Percentiles rank a stretch among this genome's conserved stretches.
phyloP scores from a whole-genome alignment of 768 basidiomycete genomes.

The Pleurotus sapidus region DNA sequence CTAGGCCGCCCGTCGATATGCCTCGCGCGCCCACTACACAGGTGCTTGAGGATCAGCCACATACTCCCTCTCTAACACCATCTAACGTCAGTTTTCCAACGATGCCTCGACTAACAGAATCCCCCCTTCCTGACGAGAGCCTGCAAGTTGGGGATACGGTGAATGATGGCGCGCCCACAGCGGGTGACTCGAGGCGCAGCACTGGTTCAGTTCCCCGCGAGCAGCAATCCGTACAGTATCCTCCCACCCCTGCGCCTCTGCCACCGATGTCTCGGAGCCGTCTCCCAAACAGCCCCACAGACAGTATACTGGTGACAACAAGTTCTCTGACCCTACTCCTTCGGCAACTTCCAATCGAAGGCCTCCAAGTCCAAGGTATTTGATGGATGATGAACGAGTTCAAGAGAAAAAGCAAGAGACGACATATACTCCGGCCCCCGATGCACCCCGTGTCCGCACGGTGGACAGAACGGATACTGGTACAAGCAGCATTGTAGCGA shows the following conservation, averaged over 20 bases:
- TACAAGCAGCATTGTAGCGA: conserved; percentile 59
- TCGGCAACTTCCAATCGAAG: not conserved
- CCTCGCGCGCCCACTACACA: not conserved
- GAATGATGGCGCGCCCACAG: not conserved
- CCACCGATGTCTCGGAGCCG: not conserved
- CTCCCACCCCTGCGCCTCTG: not conserved
- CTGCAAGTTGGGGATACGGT: conserved; percentile 2
- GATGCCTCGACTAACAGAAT: conserved; percentile 19
- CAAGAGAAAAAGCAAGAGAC: not conserved
- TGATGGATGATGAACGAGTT: not conserved
- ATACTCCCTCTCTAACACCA: conserved; percentile 17
- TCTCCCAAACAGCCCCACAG: not conserved
- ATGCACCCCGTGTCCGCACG: conserved; percentile 1
- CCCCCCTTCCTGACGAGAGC: conserved; percentile 19
- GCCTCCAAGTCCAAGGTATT: not conserved
- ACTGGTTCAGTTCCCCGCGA: not conserved
- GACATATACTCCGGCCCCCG: not conserved
- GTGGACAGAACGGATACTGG: conserved; percentile 54
- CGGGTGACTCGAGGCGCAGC: not conserved
- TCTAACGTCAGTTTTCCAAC: conserved; percentile 20
- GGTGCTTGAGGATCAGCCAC: conserved; percentile 15
- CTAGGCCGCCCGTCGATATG: conserved; percentile 9
- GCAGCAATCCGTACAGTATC: not conserved
- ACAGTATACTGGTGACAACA: not conserved
- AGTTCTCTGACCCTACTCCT: not conserved